Evolutionary conservation across 116 monocot species (phyloP), one percentile per base, ranked within the genome.

Genomic region (Dioscorea cayenensis): DNA sequence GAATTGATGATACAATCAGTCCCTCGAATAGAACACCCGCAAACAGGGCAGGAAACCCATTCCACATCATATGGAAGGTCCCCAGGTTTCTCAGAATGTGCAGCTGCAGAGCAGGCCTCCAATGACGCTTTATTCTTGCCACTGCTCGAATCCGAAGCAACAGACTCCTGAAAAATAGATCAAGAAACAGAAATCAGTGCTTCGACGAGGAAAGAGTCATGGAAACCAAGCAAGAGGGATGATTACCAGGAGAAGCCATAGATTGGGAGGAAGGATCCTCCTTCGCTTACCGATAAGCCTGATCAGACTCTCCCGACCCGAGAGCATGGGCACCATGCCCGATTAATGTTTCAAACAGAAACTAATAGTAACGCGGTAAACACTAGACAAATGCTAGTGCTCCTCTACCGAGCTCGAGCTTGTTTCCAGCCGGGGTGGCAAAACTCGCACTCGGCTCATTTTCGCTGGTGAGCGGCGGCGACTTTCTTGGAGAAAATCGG

Each of bases 31-130:
- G 80, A 61, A 21, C 35, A 51, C 17, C 79, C 85, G 65, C 92
- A 86, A 14, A 92, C 88, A 59, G 88, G 88, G 63, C 92, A 88
- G 28, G 78, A 68, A 36, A 86, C 85, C 81, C 65, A 72, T 27
- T 73, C 82, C 28, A 61, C 29, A 9, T 52, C 51, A 16, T n/a
- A 4, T 18, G 0, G 12, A 18, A 16, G 55, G 2, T 36, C 3
- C 3, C 1, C 66, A 13, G 27, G n/a, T 20, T 68, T 22, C 16
- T 6, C 68, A 10, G 66, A 5, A 14, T 10, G 43, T 43, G 49
- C 3, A 63, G 35, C n/a, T 19, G 13, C 9, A 43, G 66, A 55
- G n/a, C 16, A 16, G 55, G 55, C 14, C 43, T 66, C 38, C 17
- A 38, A 21, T 10, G 18, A 9, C 21, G 36, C 20, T 62, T 62